These are phyloP conservation scores for Coprinopsis marcescibilis DNA, from an alignment of 768 basidiomycete species.

Conservation along the genomic window DNA sequence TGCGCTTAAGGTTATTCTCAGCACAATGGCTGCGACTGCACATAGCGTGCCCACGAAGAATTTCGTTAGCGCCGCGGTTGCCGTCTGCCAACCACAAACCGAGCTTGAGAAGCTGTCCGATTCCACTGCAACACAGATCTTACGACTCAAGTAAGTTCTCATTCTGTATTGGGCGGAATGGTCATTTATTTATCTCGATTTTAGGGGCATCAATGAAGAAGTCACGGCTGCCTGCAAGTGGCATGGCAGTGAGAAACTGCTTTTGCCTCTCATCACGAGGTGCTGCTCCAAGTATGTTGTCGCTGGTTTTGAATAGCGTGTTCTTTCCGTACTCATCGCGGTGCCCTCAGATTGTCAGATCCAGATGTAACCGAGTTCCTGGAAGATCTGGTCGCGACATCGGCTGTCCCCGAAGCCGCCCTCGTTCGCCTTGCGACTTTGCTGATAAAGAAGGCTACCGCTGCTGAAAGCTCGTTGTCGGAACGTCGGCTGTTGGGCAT, in stretches of 20 bases:
- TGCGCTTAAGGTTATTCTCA: constrained; percentile 56
- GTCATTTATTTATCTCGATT: neutral
- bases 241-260: constrained; percentile 50
- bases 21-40: constrained; percentile 47
- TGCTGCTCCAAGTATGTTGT: constrained; percentile 31
- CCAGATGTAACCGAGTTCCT: constrained; percentile 25
- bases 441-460: constrained; percentile 23
- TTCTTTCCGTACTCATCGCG: neutral
- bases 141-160: constrained; percentile 42
- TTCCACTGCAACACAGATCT: constrained; percentile 33
- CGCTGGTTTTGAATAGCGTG: neutral
- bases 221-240: constrained; percentile 38
- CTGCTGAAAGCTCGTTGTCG: constrained; percentile 19
- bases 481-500: constrained; percentile 43
- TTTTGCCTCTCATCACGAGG: constrained; percentile 44
- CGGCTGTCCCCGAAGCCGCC: constrained; percentile 27
- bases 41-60: constrained; percentile 46
- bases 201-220: constrained; percentile 44
- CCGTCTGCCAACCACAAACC: constrained; percentile 60
- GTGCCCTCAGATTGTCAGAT: constrained; percentile 27
- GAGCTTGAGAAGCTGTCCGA: constrained; percentile 43
- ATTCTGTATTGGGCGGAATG: neutral
- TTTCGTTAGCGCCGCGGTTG: constrained; percentile 58
- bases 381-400: constrained; percentile 31
- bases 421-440: constrained; percentile 25